Evolutionary conservation across 176 grass and related monocot genomes (phyloP), one percentile per base, ranked within the genome.

Genomic region (Olyra latifolia): DNA sequence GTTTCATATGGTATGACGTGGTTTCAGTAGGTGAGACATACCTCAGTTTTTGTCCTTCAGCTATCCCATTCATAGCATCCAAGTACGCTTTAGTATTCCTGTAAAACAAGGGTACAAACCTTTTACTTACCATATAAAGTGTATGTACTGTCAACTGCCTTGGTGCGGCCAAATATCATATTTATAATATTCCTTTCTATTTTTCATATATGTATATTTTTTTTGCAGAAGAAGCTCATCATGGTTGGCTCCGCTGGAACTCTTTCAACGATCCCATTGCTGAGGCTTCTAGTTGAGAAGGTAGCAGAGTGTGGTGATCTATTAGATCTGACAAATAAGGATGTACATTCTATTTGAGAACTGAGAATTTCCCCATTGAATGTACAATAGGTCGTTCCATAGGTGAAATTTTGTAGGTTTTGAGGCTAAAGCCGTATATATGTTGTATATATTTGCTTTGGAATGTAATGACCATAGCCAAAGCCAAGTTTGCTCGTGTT

Each of bases 221-320:
- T 66, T 38, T 12, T 83, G 71, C 81, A 95, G 92, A 95, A 93
- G 68, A 98, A 98, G 61, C 88, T 98, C 25, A 98, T 98, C 48
- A 93, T 98, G 96, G 78, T 95, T 48, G 92, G 92, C 22, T 98
- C 92, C 29, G 45, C 70, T 74, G 68, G 83, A 76, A 98, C 96
- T 17, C 83, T 98, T 50, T 95, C 90, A 10, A 85, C 52, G 17
- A 83, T 95, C 73, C 96, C 96, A 20, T 66, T 98, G 81, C 81
- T 93, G 61, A 89, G 84, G 83, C 84, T 98, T 89, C 75, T 95
- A 13, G 72, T 95, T 29, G 96, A 93, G 81, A 93, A 88, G 64
- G 90, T 95, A 43, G 65, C 80, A 43, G 86, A 85, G 75, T 72
- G 74, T 29, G 90, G 84, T 59, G 86, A 90, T 44, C 69, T 91